These are phyloP conservation scores for Aspergillus conjunctus DNA, from an alignment of 495 filamentous ascomycete species.

Conservation along the genomic window DNA sequence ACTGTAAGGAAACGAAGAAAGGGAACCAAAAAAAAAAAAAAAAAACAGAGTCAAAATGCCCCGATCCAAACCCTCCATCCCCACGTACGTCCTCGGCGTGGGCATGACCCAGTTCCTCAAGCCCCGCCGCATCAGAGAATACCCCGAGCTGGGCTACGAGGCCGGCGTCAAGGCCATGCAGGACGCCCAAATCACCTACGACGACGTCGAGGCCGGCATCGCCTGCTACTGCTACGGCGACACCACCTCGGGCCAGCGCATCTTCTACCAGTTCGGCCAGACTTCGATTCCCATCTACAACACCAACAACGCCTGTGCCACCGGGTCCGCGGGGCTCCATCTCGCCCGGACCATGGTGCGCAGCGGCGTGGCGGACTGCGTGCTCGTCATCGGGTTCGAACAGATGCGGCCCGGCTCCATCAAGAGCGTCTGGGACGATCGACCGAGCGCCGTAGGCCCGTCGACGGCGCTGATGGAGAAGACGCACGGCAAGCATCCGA, in stretches of 20 bases:
- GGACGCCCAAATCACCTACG: slow-evolving; percentile 93
- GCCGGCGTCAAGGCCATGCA: slow-evolving; percentile 94
- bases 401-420: slow-evolving; percentile 93
- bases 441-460: slow-evolving; percentile 71
- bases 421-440: slow-evolving; percentile 76
- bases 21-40: background rate
- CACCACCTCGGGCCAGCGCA: slow-evolving; percentile 89
- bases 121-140: slow-evolving; percentile 77
- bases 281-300: slow-evolving; percentile 95
- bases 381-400: slow-evolving; percentile 92
- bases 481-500: slow-evolving; percentile 75
- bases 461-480: slow-evolving; percentile 75
- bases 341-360: slow-evolving; percentile 81
- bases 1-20: background rate
- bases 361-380: slow-evolving; percentile 77
- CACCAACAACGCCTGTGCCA: slow-evolving; percentile 98
- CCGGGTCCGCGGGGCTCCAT: slow-evolving; percentile 81
- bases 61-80: slow-evolving; percentile 22
- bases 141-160: slow-evolving; percentile 81
- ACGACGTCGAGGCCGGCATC: slow-evolving; percentile 93
- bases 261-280: slow-evolving; percentile 99
- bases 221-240: slow-evolving; percentile 98
- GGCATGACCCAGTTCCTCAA: slow-evolving; percentile 99
- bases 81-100: slow-evolving; percentile 89
- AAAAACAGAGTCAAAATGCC: slow-evolving; percentile 7